Percentiles rank a stretch among this genome's conserved stretches.
Evolutionary conservation across 306 rosid genomes (phyloP).

Genomic region (Lathyrus sativus): DNA sequence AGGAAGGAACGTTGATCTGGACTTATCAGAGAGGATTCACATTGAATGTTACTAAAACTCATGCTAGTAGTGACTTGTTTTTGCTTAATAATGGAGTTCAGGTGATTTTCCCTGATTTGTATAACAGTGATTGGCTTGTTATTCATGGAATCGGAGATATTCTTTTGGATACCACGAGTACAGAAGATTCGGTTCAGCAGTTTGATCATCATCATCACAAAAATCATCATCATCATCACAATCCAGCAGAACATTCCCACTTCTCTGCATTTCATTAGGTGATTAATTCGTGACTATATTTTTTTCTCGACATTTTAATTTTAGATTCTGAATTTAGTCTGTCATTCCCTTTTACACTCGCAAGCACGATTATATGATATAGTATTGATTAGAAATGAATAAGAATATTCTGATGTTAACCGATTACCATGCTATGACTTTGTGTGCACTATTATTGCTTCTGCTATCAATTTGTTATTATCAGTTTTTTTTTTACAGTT

Average conservation of each 20-base stretch:
- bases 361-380: neutral
- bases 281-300: neutral
- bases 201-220: slow-evolving; percentile 5
- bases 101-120: slow-evolving; percentile 12
- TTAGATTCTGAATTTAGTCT: slow-evolving; percentile 2
- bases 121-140: slow-evolving; percentile 14
- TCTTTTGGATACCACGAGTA: neutral
- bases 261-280: slow-evolving; percentile 21
- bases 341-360: neutral
- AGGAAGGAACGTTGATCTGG: slow-evolving; percentile 41
- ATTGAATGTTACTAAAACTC: slow-evolving; percentile 39
- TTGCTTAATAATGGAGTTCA: slow-evolving; percentile 47
- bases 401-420: neutral
- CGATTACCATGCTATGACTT: neutral
- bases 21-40: slow-evolving; percentile 45
- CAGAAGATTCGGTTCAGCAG: neutral
- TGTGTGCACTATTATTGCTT: neutral
- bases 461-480: neutral
- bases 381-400: neutral
- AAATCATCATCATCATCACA: slow-evolving; percentile 1
- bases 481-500: neutral
- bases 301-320: neutral
- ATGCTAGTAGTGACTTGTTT: slow-evolving; percentile 12
- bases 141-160: slow-evolving; percentile 22
- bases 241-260: neutral